A percentile compares a stretch with the other conserved stretches of the same genome.
These are phyloP conservation scores for Neobulgaria alba DNA, from an alignment of 2,329 filamentous ascomycete species.

Conservation along the genomic window DNA sequence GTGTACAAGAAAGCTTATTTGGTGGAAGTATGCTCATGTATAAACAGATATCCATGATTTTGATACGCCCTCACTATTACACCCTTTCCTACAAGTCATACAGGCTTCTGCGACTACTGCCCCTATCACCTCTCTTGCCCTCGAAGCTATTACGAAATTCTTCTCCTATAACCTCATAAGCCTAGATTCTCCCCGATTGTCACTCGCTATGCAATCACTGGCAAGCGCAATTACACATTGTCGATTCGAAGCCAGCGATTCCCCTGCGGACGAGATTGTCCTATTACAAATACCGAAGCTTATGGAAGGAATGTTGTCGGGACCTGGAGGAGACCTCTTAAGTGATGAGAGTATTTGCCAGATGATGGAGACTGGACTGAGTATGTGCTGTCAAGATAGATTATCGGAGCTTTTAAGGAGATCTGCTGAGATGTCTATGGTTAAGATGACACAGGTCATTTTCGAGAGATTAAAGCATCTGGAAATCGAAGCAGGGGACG, in stretches of 20 bases:
- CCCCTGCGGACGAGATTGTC: slow-evolving; percentile 90
- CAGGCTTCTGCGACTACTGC: slow-evolving; percentile 93
- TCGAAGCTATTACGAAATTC: slow-evolving; percentile 93
- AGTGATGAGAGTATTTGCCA: slow-evolving; percentile 97
- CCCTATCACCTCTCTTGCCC: slow-evolving; percentile 87
- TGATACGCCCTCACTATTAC: slow-evolving; percentile 80
- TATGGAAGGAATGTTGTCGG: slow-evolving; percentile 97
- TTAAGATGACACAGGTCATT: slow-evolving; percentile 98
- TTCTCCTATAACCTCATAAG: slow-evolving; percentile 90
- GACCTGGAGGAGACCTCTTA: slow-evolving; percentile 84
- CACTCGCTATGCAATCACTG: slow-evolving; percentile 86
- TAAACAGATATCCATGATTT: slow-evolving; percentile 71
- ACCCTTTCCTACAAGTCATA: slow-evolving; percentile 94
- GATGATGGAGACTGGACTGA: slow-evolving; percentile 97
- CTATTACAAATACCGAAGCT: slow-evolving; percentile 88
- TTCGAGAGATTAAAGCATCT: slow-evolving; percentile 88
- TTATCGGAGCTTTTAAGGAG: slow-evolving; percentile 84
- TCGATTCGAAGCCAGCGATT: slow-evolving; percentile 93
- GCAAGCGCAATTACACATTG: slow-evolving; percentile 96
- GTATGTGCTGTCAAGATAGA: slow-evolving; percentile 90
- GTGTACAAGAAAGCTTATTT: slow-evolving; percentile 1
- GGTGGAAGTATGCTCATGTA: slow-evolving; percentile 21
- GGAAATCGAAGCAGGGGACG: slow-evolving; percentile 64
- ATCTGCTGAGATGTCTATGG: slow-evolving; percentile 94
- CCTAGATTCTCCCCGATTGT: slow-evolving; percentile 74